Conservation (phyloP, 805 yeast species). For the Kazachstania bromeliacearum region DNA sequence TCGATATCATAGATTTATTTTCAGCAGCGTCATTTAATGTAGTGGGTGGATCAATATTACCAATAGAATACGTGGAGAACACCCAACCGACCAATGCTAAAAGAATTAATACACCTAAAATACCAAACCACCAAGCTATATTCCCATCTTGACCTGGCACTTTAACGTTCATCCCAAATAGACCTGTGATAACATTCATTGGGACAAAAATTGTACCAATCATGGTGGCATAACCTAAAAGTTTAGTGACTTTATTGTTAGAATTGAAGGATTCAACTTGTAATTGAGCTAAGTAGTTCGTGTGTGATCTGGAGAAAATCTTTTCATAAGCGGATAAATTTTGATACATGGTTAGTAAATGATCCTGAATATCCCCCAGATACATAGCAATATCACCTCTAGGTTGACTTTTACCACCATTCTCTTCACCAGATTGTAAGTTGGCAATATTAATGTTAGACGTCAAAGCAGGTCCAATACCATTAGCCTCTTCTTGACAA, state of each 20-base stretch:
- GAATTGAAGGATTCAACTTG: conserved; percentile 88
- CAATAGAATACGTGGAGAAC: conserved; percentile 36
- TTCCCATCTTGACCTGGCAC: conserved; percentile 60
- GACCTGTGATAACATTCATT: conserved; percentile 78
- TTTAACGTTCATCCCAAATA: conserved; percentile 90
- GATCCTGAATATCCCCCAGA: conserved; percentile 94
- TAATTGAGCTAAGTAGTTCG: conserved; percentile 85
- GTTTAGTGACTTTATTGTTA: conserved; percentile 74
- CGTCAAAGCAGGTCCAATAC: conserved; percentile 35
- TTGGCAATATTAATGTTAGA: conserved; percentile 34
- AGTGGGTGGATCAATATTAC: conserved; percentile 21
- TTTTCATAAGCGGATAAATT: conserved; percentile 84
- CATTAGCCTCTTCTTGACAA: conserved; percentile 60
- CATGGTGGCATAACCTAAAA: conserved; percentile 81
- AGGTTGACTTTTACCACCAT: conserved; percentile 34
- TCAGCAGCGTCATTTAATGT: conserved; percentile 29
- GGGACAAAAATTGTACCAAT: conserved; percentile 89
- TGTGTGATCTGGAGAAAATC: conserved; percentile 83
- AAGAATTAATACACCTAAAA: conserved; percentile 42
- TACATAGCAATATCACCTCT: conserved; percentile 87
- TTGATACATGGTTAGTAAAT: conserved; percentile 91
- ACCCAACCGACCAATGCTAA: conserved; percentile 33
- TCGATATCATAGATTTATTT: conserved; percentile 28
- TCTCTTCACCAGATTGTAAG: conserved; percentile 14
- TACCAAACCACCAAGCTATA: conserved; percentile 61